Evolutionary conservation across 1,139 yeast species (phyloP).

Genomic region (Kurtzmaniella quercitrusa): DNA sequence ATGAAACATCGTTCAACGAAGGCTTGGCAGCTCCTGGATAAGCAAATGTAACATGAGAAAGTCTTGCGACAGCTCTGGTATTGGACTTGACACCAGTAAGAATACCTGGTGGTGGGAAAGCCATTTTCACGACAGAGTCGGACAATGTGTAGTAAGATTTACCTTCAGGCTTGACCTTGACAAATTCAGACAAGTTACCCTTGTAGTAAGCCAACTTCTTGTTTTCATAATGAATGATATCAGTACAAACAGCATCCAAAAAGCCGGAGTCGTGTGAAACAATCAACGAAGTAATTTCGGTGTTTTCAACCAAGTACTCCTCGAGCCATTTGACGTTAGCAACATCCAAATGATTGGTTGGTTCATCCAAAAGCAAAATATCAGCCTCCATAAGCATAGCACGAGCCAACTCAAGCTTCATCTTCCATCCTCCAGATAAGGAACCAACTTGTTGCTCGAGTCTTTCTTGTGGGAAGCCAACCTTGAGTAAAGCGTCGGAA

Average conservation of each 20-base stretch:
- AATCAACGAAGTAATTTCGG: slow-evolving; percentile 87
- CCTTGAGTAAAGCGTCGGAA: slow-evolving; percentile 68
- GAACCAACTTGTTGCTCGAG: slow-evolving; percentile 89
- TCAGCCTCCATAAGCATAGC: slow-evolving; percentile 99
- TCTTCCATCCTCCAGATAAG: slow-evolving; percentile 98
- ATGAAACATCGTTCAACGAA: slow-evolving; percentile 72
- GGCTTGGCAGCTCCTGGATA: slow-evolving; percentile 91
- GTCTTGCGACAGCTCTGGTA: slow-evolving; percentile 92
- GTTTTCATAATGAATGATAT: slow-evolving; percentile 93
- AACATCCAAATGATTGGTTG: slow-evolving; percentile 97
- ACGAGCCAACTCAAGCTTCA: slow-evolving; percentile 96
- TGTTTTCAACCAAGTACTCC: slow-evolving; percentile 75
- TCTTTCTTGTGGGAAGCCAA: slow-evolving; percentile 91
- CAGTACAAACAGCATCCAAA: slow-evolving; percentile 93
- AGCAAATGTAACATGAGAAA: slow-evolving; percentile 78
- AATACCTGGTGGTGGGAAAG: slow-evolving; percentile 97
- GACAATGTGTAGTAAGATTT: slow-evolving; percentile 94
- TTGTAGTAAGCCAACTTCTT: slow-evolving; percentile 92
- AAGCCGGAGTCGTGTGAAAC: slow-evolving; percentile 98
- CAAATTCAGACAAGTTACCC: slow-evolving; percentile 93
- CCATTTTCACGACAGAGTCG: slow-evolving; percentile 92
- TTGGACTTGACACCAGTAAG: slow-evolving; percentile 93
- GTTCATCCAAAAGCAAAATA: slow-evolving; percentile 91
- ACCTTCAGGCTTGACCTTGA: slow-evolving; percentile 90
- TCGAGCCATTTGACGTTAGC: slow-evolving; percentile 91